These are phyloP conservation scores for Solanum hybrid DNA, from an alignment of 305 asterid species.

Conservation along the genomic window DNA sequence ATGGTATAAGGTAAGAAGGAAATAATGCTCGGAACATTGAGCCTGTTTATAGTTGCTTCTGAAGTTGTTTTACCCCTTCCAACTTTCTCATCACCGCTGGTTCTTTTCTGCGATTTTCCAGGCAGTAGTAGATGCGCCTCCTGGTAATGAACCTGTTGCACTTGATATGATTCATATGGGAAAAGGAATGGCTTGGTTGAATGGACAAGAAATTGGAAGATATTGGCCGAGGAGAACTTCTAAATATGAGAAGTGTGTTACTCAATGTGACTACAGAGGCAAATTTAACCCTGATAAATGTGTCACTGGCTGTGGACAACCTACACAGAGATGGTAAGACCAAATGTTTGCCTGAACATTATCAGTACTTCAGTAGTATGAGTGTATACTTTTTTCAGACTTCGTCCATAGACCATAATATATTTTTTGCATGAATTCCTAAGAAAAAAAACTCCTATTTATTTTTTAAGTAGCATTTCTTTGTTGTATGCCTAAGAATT, in stretches of 20 bases:
- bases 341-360: neutral
- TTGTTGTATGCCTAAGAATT: neutral
- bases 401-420: neutral
- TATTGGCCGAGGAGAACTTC: constrained; percentile 82
- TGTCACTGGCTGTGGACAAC: constrained; percentile 74
- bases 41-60: neutral
- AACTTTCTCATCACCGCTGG: neutral
- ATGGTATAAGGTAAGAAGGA: constrained; percentile 79
- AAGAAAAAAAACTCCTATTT: neutral
- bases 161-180: constrained; percentile 91
- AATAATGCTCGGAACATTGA: neutral
- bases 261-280: constrained; percentile 73
- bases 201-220: constrained; percentile 86
- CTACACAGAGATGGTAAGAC: constrained; percentile 82
- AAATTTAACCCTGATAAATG: constrained; percentile 77
- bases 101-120: constrained; percentile 15
- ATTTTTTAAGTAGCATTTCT: neutral
- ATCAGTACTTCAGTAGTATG: neutral
- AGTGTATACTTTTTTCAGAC: neutral
- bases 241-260: constrained; percentile 45
- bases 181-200: constrained; percentile 90
- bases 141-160: constrained; percentile 74
- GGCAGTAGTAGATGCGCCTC: constrained; percentile 74
- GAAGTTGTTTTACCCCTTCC: neutral
- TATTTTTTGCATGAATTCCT: neutral